phyloP scores from a whole-genome alignment of 2,329 filamentous ascomycete species.

The Aspergillus oerlinghausenensis region DNA sequence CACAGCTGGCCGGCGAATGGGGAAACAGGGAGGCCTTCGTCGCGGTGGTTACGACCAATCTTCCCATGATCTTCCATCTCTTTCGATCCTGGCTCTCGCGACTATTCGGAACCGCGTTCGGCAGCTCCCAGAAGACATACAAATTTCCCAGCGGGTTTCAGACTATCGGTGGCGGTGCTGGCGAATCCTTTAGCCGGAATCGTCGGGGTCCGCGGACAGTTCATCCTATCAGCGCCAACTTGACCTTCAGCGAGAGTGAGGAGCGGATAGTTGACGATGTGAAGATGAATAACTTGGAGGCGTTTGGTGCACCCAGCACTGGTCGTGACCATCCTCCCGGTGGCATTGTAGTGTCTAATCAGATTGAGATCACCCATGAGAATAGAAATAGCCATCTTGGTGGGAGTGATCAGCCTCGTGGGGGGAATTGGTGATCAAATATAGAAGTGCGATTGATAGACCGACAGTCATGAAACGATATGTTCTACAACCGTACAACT shows the following conservation, averaged over 20 bases:
- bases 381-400: constrained; percentile 3
- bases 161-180: constrained; percentile 21
- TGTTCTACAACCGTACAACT: too few relatives aligned
- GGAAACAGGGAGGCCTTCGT: constrained; percentile 38
- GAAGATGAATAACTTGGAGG: constrained; percentile 37
- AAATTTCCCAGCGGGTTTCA: constrained; percentile 33
- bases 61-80: constrained; percentile 39
- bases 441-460: too few relatives aligned
- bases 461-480: too few relatives aligned
- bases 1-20: constrained; percentile 33
- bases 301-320: constrained; percentile 9
- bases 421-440: neutral
- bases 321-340: constrained; percentile 10
- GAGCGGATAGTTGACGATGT: constrained; percentile 44
- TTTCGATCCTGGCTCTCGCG: constrained; percentile 38
- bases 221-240: constrained; percentile 32
- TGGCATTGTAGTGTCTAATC: constrained; percentile 41
- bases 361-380: constrained; percentile 35
- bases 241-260: constrained; percentile 43
- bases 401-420: neutral
- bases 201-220: constrained; percentile 28
- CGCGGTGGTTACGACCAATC: constrained; percentile 35
- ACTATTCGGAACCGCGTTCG: constrained; percentile 34
- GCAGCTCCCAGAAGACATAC: constrained; percentile 37
- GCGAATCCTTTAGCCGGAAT: constrained; percentile 22